A percentile compares a stretch with the other conserved stretches of the same genome.
phyloP scores from a whole-genome alignment of 2,329 filamentous ascomycete genomes.

The Phaeosphaeriaceae sp. region DNA sequence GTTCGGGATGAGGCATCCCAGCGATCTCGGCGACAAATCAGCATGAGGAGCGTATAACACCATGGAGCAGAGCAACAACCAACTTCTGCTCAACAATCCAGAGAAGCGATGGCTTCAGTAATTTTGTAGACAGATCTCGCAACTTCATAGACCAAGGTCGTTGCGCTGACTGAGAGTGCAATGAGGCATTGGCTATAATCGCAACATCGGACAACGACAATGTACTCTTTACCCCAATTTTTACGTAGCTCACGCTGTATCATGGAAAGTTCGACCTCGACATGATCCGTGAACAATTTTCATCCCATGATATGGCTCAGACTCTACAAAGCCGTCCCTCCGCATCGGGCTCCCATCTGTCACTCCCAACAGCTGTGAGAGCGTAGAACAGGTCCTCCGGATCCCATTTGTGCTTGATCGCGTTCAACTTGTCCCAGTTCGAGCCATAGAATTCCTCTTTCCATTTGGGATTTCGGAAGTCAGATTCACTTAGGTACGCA shows the following conservation, averaged over 20 bases:
- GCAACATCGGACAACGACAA: no score
- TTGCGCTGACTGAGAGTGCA: no score
- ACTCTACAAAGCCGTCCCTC: constrained; percentile 22
- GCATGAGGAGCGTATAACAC: background rate
- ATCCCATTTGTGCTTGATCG: constrained; percentile 34
- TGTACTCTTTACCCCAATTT: no score
- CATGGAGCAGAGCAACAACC: background rate
- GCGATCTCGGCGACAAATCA: background rate
- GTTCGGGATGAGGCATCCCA: background rate
- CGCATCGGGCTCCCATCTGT: constrained; percentile 16
- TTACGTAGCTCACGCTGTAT: no score
- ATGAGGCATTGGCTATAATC: no score
- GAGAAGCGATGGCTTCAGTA: background rate
- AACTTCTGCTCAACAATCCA: background rate
- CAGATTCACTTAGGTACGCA: constrained; percentile 40
- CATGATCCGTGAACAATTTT: no score
- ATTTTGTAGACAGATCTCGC: no score
- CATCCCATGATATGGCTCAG: background rate
- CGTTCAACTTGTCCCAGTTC: constrained; percentile 23
- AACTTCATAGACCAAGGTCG: no score
- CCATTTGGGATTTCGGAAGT: constrained; percentile 34
- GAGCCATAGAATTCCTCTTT: constrained; percentile 30
- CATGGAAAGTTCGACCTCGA: no score
- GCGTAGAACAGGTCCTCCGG: constrained; percentile 27
- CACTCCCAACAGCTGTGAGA: constrained; percentile 28